Conservation (phyloP, 2,329 filamentous ascomycete species). For the Chaetomium sp. region DNA sequence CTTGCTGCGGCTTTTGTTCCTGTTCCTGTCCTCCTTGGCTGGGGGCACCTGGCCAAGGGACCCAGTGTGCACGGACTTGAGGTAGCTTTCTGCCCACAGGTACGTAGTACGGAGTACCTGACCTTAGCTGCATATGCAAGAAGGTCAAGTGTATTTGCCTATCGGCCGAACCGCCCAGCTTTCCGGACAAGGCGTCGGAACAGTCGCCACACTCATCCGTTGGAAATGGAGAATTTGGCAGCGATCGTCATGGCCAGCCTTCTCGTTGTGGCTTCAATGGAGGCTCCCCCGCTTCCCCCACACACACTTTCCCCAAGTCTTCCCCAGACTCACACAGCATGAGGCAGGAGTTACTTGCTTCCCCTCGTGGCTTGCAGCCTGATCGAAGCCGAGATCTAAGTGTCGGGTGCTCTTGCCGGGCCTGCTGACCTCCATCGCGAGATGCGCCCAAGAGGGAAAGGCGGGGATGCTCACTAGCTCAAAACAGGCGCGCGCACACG, state of each 20-base stretch:
- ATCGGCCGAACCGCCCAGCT: slow-evolving; percentile 27
- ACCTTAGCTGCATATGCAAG: slow-evolving; percentile 26
- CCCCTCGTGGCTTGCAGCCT: slow-evolving; percentile 23
- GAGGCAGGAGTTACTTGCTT: slow-evolving; percentile 16
- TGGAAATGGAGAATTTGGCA: slow-evolving; percentile 11
- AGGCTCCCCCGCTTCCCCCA: neutral
- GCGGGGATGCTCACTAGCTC: neutral
- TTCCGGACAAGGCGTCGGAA: slow-evolving; percentile 29
- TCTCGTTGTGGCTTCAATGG: slow-evolving; percentile 20
- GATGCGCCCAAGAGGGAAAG: neutral
- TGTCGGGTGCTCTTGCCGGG: slow-evolving; percentile 21
- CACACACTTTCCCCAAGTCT: slow-evolving; percentile 13
- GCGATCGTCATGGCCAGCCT: slow-evolving; percentile 14
- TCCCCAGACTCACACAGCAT: slow-evolving; percentile 20
- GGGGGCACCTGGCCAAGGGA: neutral
- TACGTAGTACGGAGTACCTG: neutral
- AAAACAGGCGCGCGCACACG: neutral
- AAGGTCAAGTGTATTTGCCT: slow-evolving; percentile 16
- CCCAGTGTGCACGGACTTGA: neutral
- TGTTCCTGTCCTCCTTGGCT: slow-evolving; percentile 5
- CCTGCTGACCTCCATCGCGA: slow-evolving; percentile 11
- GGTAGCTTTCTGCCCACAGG: neutral
- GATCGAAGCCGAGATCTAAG: slow-evolving; percentile 24
- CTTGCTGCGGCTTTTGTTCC: neutral
- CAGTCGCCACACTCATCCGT: slow-evolving; percentile 29